These are phyloP conservation scores for Leishmania gerbilli DNA, from an alignment of 208 protist genomes.

Conservation along the genomic window DNA sequence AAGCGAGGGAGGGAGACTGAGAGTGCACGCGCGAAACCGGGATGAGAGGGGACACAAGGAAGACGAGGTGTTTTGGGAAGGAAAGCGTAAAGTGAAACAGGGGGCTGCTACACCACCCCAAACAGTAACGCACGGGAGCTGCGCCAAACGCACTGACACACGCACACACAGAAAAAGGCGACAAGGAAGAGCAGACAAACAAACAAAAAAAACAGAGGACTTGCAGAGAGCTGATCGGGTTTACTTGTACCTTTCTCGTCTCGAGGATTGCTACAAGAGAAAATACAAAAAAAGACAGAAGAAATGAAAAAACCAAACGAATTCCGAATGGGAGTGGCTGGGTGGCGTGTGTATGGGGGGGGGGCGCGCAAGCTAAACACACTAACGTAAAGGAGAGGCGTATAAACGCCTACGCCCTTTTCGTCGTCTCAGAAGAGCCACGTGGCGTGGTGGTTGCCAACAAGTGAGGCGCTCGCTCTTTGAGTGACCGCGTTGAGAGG, in stretches of 20 bases:
- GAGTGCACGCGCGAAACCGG: not conserved
- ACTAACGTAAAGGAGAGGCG: not conserved
- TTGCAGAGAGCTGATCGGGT: not conserved
- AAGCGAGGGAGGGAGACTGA: not conserved
- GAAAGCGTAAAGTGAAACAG: not conserved
- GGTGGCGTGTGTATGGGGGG: not conserved
- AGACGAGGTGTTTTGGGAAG: not conserved
- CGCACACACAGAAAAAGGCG: not conserved
- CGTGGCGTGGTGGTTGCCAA: not conserved
- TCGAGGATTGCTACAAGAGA: not conserved
- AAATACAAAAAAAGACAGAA: not conserved
- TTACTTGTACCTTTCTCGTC: not conserved
- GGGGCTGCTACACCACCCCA: not conserved
- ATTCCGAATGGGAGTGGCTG: not conserved
- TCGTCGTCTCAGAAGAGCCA: not conserved
- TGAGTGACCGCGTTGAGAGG: not conserved
- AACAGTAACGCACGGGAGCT: not conserved
- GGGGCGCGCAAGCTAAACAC: not conserved
- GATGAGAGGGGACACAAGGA: too few species aligned
- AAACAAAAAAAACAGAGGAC: not conserved
- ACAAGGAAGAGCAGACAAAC: not conserved
- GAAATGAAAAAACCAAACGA: not conserved
- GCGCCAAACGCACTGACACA: not conserved
- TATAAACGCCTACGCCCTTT: not conserved
- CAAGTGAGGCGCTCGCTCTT: not conserved